Evolutionary conservation across 371 early-diverging fungal genomes (phyloP).

Genomic region (Apophysomyces ossiformis): DNA sequence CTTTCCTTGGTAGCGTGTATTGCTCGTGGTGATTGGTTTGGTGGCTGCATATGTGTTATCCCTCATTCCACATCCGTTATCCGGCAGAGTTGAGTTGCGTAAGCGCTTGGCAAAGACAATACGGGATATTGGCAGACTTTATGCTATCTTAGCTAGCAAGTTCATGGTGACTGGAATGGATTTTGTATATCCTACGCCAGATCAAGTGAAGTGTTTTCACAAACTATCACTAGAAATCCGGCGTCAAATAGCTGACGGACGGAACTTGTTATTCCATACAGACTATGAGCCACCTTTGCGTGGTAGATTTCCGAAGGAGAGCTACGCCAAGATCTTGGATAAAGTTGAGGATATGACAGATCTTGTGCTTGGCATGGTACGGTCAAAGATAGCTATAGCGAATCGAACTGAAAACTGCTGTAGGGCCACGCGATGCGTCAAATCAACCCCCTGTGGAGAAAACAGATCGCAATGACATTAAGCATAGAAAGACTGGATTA

Average conservation of each 20-base stretch:
- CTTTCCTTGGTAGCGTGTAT: slow-evolving; percentile 31
- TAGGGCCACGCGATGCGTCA: slow-evolving; percentile 24
- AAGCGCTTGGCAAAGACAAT: slow-evolving; percentile 46
- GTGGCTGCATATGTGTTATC: slow-evolving; percentile 40
- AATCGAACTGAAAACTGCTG: no score
- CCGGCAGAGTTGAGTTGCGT: slow-evolving; percentile 49
- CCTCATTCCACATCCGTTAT: slow-evolving; percentile 40
- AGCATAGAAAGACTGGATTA: slow-evolving; percentile 42
- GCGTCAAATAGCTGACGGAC: slow-evolving; percentile 46
- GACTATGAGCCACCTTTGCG: slow-evolving; percentile 47
- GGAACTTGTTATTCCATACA: slow-evolving; percentile 30
- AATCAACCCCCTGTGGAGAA: slow-evolving; percentile 27
- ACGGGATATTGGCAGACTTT: slow-evolving; percentile 42
- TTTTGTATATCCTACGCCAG: slow-evolving; percentile 7
- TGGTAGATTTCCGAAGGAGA: slow-evolving; percentile 38
- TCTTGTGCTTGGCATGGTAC: slow-evolving; percentile 43
- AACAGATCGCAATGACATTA: slow-evolving; percentile 28
- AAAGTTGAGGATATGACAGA: slow-evolving; percentile 50
- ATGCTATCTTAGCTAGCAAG: slow-evolving; percentile 34
- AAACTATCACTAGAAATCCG: slow-evolving; percentile 36
- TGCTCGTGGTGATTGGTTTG: slow-evolving; percentile 45
- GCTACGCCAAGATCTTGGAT: slow-evolving; percentile 34
- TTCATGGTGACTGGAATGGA: slow-evolving; percentile 4
- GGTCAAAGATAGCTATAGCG: neutral
- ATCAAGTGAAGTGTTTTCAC: slow-evolving; percentile 29